Evolutionary conservation across 192 early-diverging fungal genomes (phyloP), one percentile per base, ranked within the genome.

Genomic region (Chytriomyces confervae): DNA sequence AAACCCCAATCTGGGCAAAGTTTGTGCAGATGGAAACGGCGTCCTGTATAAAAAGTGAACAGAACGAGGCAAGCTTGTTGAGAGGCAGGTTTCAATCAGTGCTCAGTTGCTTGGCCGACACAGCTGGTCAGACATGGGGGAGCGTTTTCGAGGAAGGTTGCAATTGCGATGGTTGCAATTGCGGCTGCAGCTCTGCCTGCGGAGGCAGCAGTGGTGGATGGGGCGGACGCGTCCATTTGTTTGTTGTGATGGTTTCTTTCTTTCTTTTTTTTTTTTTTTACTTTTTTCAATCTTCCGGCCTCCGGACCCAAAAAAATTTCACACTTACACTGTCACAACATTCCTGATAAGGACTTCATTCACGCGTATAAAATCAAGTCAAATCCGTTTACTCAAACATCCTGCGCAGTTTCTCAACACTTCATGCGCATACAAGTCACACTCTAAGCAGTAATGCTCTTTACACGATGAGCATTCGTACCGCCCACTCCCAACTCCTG

Each of bases 351-450:
- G 53, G 53, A 13, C 53, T 57, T n/a, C 53, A 57, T 57, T 20
- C 16, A 5, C 13, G 16, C 53, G 6, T 16, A 29, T 65, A 23
- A 65, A 10, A 27, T 7, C 27, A 65, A 65, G 24, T 65, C 13
- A 27, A 65, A 27, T 65, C 24, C 36, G 72, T 23, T 13, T 16
- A 27, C 63, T 65, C 61, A 77, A 72, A 81, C 86, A 87, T 0
- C 86, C 81, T 3, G 82, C 82, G 81, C 97, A 98, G 77, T 94
- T 95, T 74, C 95, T 94, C 45, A 98, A 83, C 18, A 93, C 92
- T 77, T 98, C 95, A 77, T 98, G 97, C 36, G 95, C 87, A 85
- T 93, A 98, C 3, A 94, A 69, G 82, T 98, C 97, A 81, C 97
- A 98, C 45, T 98, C 97, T 36, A 91, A 77, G 77, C 97, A 98